phyloP scores from a whole-genome alignment of 2,329 filamentous ascomycete genomes.

The Sporothrix dimorphospora region DNA sequence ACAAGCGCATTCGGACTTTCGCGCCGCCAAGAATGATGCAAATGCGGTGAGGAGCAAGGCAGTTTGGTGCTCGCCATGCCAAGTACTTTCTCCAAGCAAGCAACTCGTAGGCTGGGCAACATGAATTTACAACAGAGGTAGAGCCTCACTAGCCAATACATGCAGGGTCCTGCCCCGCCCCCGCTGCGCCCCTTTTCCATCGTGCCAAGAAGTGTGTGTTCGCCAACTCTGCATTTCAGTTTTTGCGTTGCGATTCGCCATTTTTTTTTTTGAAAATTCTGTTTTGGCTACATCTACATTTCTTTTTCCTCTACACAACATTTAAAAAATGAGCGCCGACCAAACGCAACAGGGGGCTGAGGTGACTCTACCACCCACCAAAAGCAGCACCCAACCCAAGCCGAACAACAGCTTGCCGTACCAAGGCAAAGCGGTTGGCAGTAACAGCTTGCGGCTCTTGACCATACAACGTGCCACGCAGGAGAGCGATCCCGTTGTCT shows the following conservation, averaged over 20 bases:
- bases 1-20: no score
- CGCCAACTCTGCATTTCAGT: no score
- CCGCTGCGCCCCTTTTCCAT: neutral
- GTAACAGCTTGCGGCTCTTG: neutral
- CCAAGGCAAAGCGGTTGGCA: neutral
- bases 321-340: neutral
- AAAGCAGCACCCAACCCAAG: neutral
- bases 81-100: no score
- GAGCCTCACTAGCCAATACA: neutral
- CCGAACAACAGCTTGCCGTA: neutral
- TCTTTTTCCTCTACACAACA: no score
- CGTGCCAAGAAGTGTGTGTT: neutral
- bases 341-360: neutral
- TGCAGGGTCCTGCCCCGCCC: conserved; percentile 1
- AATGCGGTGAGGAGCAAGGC: no score
- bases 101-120: no score
- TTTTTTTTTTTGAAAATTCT: no score
- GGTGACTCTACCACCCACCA: no score
- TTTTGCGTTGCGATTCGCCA: no score
- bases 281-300: no score
- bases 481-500: neutral
- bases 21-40: no score
- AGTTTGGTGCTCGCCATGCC: no score
- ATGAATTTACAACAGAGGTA: neutral
- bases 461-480: neutral